These are phyloP conservation scores for Mallotus repandus DNA, from an alignment of 441 rosid genomes.

Conservation along the genomic window DNA sequence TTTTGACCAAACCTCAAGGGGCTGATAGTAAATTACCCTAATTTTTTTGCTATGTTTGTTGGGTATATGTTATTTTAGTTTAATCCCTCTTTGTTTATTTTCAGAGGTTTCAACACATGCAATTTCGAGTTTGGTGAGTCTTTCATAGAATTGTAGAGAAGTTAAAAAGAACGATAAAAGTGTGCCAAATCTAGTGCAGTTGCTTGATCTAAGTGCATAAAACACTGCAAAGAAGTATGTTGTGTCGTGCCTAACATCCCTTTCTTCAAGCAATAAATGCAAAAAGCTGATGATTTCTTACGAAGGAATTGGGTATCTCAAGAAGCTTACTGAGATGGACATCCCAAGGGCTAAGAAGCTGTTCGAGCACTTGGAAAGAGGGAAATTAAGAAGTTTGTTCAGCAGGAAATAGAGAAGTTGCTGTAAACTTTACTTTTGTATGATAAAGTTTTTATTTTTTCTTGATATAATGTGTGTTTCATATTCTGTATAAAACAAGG, in stretches of 20 bases:
- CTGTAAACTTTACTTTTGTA: slow-evolving; percentile 9
- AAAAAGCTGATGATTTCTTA: slow-evolving; percentile 81
- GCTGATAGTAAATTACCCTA: too few relatives aligned
- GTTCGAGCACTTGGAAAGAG: slow-evolving; percentile 76
- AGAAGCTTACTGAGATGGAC: slow-evolving; percentile 84
- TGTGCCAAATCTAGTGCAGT: slow-evolving; percentile 73
- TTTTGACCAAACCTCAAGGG: too few relatives aligned
- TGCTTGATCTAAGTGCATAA: slow-evolving; percentile 80
- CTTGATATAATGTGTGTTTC: slow-evolving; percentile 33
- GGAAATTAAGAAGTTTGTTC: slow-evolving; percentile 64
- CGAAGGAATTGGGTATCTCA: slow-evolving; percentile 89
- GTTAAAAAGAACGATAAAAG: slow-evolving; percentile 67
- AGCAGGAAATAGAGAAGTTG: slow-evolving; percentile 44
- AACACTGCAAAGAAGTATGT: slow-evolving; percentile 88
- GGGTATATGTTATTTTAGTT: too few relatives aligned
- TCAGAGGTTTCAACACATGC: slow-evolving; percentile 82
- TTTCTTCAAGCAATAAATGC: slow-evolving; percentile 79
- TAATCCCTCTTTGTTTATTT: too few relatives aligned
- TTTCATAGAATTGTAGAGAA: slow-evolving; percentile 66
- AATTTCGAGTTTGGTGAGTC: slow-evolving; percentile 56
- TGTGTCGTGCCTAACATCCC: slow-evolving; percentile 51
- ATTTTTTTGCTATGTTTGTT: too few relatives aligned
- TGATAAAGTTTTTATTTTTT: slow-evolving; percentile 8
- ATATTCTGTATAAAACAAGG: slow-evolving; percentile 46
- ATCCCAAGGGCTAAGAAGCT: slow-evolving; percentile 78